phyloP scores from a whole-genome alignment of 2,329 filamentous ascomycete genomes.

The Cladosporium sp. region DNA sequence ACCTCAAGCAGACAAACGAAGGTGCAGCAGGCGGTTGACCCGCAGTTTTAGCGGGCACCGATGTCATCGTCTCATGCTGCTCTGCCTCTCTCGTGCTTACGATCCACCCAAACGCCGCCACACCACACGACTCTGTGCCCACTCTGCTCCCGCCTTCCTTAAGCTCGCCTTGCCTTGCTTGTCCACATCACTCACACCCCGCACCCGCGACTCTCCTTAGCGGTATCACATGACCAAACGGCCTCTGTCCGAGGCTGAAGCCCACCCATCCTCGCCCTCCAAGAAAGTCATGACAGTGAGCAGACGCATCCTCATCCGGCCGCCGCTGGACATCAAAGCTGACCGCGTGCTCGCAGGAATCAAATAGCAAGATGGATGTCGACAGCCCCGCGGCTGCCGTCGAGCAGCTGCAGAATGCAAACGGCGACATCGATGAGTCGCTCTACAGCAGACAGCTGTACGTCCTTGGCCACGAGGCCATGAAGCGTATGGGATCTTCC shows the following conservation, averaged over 20 bases:
- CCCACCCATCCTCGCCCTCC: constrained; percentile 29
- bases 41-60: background rate
- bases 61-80: background rate
- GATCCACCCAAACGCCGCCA: background rate
- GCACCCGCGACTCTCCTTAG: constrained; percentile 3
- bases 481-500: constrained; percentile 98
- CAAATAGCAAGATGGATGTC: constrained; percentile 57
- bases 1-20: background rate
- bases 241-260: constrained; percentile 32
- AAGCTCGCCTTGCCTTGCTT: background rate
- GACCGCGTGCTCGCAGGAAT: constrained; percentile 1
- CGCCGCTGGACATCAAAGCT: background rate
- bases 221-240: constrained; percentile 13
- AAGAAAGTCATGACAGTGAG: constrained; percentile 53
- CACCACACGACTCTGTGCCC: background rate
- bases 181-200: background rate
- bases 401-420: constrained; percentile 53
- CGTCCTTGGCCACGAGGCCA: constrained; percentile 73
- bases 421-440: constrained; percentile 63
- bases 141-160: background rate
- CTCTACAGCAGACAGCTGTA: constrained; percentile 66
- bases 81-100: background rate
- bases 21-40: background rate
- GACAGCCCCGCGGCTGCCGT: constrained; percentile 55
- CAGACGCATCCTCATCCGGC: background rate